Evolutionary conservation across 495 filamentous ascomycete species (phyloP), one percentile per base, ranked within the genome.

Genomic region (Penicillium desertorum): DNA sequence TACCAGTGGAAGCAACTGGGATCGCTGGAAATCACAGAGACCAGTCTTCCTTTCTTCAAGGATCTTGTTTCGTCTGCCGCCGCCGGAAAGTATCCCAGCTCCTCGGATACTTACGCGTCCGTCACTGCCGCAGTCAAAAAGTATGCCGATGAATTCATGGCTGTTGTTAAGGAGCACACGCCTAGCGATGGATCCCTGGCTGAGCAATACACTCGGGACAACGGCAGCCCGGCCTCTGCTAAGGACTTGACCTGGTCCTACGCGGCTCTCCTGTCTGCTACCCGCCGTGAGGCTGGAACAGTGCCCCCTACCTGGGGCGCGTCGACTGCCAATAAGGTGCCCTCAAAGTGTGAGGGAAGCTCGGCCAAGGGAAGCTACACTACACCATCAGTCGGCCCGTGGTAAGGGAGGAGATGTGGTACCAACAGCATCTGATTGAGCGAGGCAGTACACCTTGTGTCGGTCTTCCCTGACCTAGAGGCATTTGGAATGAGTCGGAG

Each of bases 141-240:
- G 7, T 82, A 83, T 54, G 81, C 71, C 12, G 80, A 81, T 56
- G 79, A 76, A 37, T 82, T 79, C 46, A 27, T 82, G 5, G 65
- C 67, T 8, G 61, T 82, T 3, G 74, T 81, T 1, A 60, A 79
- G 39, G 60, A 78, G 60, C 83, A 85, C 62, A 77, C 77, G 0
- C 70, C 71, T 7, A 61, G 76, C 17, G 73, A 79, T 57, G 86
- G 87, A 32, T 71, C 74, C 1, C 57, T 89, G 7, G 68, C 82
- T 5, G 87, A 90, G 67, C 86, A 89, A 62, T 88, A 76, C 64
- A 73, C 76, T 58, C 77, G 79, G 52, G 69, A 73, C 57, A 71
- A 61, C 41, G 87, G 87, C 20, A 51, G 50, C 0, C 80, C 81
- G 1, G 53, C 81, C 41, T 84, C 83, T 8, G 87, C 85, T 9